phyloP scores from a whole-genome alignment of 768 basidiomycete genomes.

The Trametopsis cervina region DNA sequence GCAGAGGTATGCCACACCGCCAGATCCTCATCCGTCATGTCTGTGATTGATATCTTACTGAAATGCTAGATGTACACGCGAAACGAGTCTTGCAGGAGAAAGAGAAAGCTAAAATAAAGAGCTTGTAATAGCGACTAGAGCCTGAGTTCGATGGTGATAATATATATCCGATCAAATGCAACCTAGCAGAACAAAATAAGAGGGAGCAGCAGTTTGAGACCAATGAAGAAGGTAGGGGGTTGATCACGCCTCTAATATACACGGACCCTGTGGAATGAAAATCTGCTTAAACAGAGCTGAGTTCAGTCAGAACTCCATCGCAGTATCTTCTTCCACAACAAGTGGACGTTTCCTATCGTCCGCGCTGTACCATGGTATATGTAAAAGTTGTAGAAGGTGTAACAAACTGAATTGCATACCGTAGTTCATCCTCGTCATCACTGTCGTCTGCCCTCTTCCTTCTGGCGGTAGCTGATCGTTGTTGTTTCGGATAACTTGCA shows the following conservation, averaged over 20 bases:
- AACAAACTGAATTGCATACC: slow-evolving; percentile 18
- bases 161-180: no score
- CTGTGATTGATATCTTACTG: background rate
- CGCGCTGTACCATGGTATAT: slow-evolving; percentile 19
- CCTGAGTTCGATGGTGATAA: no score
- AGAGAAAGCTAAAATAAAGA: slow-evolving; percentile 78
- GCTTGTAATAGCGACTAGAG: slow-evolving; percentile 37
- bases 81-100: slow-evolving; percentile 79
- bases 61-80: slow-evolving; percentile 59
- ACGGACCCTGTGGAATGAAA: no score
- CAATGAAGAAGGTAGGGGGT: no score
- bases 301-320: slow-evolving; percentile 24
- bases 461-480: slow-evolving; percentile 39
- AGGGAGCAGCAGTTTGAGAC: no score
- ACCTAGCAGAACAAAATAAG: no score
- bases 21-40: slow-evolving; percentile 1
- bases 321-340: slow-evolving; percentile 28
- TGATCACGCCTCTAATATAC: no score
- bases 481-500: slow-evolving; percentile 44
- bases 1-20: slow-evolving; percentile 62
- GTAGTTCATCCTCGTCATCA: slow-evolving; percentile 52
- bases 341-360: slow-evolving; percentile 39
- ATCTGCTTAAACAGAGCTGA: no score
- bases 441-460: slow-evolving; percentile 70
- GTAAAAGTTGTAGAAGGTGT: background rate